Evolutionary conservation across 495 filamentous ascomycete genomes (phyloP), one percentile per base, ranked within the genome.

Genomic region (Apodospora peruviana): DNA sequence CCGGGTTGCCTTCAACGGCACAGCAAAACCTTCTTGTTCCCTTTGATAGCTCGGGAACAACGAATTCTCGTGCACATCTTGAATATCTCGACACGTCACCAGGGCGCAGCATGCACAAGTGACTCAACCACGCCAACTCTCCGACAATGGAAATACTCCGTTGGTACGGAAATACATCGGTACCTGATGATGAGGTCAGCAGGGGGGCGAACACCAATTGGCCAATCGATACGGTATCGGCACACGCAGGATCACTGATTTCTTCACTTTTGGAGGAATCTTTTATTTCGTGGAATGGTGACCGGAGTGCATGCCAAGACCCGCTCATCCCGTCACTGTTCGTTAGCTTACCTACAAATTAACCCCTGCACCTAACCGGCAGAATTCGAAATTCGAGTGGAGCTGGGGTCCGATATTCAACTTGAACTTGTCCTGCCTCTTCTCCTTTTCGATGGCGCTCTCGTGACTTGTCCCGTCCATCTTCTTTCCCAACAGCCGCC

Each of bases 311-410:
- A 32, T 14, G 27, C 27, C 27, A 32, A 32, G 27, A 7, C 27
- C 7, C 7, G 27, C 27, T 14, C 27, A 32, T 14, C 7, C 27
- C 27, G 14, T 7, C 14, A 7, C 27, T 32, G 27, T 7, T 32
- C 27, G 27, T 32, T 14, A 14, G 27, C 14, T 32, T 11, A 5
- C 16, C 12, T 12, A 12, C 5, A 17, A n/a, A 5, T 41, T n/a
- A 23, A 23, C 19, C 18, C 39, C 36, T 38, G 36, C 16, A 5
- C 36, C 36, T 32, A 7, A 32, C 43, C 45, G 45, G 45, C 23
- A 40, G 45, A 48, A 48, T 40, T 36, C 45, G 27, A 48, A 48
- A 22, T 46, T 48, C 21, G 22, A 12, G 36, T 48, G 36, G 23
- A 48, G 45, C 23, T 19, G 12, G 11, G 19, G 2, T 10, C 22